A percentile compares a stretch with the other conserved stretches of the same genome.
Conservation (phyloP, 257 asterid genomes). For the Nicotiana otophora region DNA sequence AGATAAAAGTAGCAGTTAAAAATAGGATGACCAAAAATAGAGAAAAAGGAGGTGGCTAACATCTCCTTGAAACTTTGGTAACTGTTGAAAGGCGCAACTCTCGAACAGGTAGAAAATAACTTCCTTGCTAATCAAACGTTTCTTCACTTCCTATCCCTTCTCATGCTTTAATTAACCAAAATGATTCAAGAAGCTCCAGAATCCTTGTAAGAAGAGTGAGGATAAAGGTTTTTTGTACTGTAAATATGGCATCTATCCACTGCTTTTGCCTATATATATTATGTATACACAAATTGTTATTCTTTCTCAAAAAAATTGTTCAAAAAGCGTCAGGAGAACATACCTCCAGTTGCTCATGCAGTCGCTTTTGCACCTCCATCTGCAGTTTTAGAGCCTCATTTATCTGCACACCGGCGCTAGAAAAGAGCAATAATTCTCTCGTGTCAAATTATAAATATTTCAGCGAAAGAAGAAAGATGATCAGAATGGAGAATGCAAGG, state of each 20-base stretch:
- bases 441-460: neutral
- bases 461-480: neutral
- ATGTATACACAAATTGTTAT: no score
- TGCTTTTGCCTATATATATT: no score
- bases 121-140: neutral
- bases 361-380: slow-evolving; percentile 99
- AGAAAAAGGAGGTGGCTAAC: neutral
- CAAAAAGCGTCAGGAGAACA: neutral
- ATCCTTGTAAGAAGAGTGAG: no score
- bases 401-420: slow-evolving; percentile 80
- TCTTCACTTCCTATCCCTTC: neutral
- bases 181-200: neutral
- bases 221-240: no score
- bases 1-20: neutral
- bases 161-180: neutral
- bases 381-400: slow-evolving; percentile 95
- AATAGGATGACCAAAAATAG: neutral
- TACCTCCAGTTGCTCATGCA: slow-evolving; percentile 98
- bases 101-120: neutral
- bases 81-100: neutral
- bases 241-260: no score
- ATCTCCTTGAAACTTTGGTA: neutral
- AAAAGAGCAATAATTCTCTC: neutral
- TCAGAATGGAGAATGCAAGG: neutral
- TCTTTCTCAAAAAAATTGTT: neutral